These are phyloP conservation scores for Exophiala spinifera DNA, from an alignment of 2,329 filamentous ascomycete genomes.

Conservation along the genomic window DNA sequence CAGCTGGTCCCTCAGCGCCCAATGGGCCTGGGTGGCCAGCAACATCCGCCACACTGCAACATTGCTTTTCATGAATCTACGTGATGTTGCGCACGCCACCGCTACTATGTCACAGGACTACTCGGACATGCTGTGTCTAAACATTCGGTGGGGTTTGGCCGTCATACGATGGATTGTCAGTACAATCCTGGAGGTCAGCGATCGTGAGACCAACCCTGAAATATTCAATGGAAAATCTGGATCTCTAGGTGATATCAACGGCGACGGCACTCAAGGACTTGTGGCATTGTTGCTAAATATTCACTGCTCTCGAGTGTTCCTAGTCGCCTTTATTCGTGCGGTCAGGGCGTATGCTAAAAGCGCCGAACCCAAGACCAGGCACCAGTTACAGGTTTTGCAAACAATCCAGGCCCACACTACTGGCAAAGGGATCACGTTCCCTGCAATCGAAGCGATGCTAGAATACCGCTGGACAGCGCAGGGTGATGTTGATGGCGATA, in stretches of 20 bases:
- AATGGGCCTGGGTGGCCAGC: slow-evolving; percentile 29
- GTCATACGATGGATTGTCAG: slow-evolving; percentile 56
- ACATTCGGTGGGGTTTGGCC: slow-evolving; percentile 75
- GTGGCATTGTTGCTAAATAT: slow-evolving; percentile 62
- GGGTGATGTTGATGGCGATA: slow-evolving; percentile 32
- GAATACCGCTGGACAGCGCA: slow-evolving; percentile 20
- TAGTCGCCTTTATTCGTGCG: slow-evolving; percentile 53
- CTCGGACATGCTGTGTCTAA: slow-evolving; percentile 68
- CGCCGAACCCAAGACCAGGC: slow-evolving; percentile 59
- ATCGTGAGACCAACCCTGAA: slow-evolving; percentile 31
- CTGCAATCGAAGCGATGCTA: slow-evolving; percentile 25
- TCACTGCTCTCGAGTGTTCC: slow-evolving; percentile 69
- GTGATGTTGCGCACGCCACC: slow-evolving; percentile 20
- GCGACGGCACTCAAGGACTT: slow-evolving; percentile 35
- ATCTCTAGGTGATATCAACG: slow-evolving; percentile 19
- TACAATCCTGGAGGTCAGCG: slow-evolving; percentile 48
- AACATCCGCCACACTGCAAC: slow-evolving; percentile 26
- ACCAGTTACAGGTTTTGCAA: slow-evolving; percentile 50
- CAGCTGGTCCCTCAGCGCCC: slow-evolving; percentile 19
- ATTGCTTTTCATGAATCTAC: slow-evolving; percentile 18
- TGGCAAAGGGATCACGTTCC: slow-evolving; percentile 24
- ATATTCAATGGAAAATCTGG: slow-evolving; percentile 23
- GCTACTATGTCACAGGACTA: slow-evolving; percentile 53
- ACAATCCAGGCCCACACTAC: slow-evolving; percentile 36
- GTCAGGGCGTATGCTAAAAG: slow-evolving; percentile 24